Percentiles rank a stretch among this genome's conserved stretches.
Conservation (phyloP, 1,284 basidiomycete genomes). For the Trametes hirsuta region DNA sequence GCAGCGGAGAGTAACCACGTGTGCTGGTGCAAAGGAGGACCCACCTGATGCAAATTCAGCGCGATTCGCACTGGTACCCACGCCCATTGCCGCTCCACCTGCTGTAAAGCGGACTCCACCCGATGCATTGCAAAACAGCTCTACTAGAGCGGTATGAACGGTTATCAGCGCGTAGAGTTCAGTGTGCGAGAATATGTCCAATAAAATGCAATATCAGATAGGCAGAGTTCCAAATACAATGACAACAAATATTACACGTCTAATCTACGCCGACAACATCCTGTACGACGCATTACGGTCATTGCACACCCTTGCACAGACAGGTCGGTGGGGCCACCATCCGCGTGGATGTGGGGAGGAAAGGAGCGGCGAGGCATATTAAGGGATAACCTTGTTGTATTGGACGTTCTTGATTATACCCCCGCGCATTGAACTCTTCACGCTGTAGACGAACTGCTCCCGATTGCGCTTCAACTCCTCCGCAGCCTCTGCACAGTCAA, state of each 20-base stretch:
- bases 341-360: neutral
- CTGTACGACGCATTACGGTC: slow-evolving; percentile 1
- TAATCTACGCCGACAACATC: slow-evolving; percentile 22
- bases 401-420: slow-evolving; percentile 72
- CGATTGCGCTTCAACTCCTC: slow-evolving; percentile 88
- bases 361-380: slow-evolving; percentile 33
- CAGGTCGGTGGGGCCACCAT: neutral
- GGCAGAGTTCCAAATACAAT: slow-evolving; percentile 21
- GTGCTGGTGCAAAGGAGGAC: too few relatives aligned
- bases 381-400: slow-evolving; percentile 75
- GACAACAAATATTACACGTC: slow-evolving; percentile 28
- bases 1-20: too few relatives aligned
- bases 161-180: neutral
- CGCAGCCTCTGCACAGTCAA: slow-evolving; percentile 77
- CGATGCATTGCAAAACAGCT: too few relatives aligned
- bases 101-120: too few relatives aligned
- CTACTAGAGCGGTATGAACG: too few relatives aligned
- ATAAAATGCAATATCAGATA: slow-evolving; percentile 12
- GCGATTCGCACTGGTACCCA: too few relatives aligned
- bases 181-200: slow-evolving; percentile 3
- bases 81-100: too few relatives aligned
- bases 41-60: too few relatives aligned
- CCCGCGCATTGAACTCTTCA: slow-evolving; percentile 84
- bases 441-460: slow-evolving; percentile 80
- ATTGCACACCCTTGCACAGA: neutral